phyloP scores from a whole-genome alignment of 1,139 yeast species.

The Debaryomycetaceae sp. region DNA sequence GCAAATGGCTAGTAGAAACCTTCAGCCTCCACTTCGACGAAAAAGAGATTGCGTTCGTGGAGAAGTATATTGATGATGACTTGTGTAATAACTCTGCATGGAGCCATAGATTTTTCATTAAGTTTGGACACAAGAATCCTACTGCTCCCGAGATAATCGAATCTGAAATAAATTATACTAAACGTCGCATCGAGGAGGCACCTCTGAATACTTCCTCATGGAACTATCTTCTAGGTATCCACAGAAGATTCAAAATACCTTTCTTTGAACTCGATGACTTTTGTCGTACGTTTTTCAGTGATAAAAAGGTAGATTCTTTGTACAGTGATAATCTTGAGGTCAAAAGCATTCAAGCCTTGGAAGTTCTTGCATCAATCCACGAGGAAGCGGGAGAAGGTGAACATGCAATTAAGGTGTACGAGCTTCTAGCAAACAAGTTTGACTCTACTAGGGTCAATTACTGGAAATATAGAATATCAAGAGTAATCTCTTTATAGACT shows the following conservation, averaged over 20 bases:
- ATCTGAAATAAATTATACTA: slow-evolving; percentile 38
- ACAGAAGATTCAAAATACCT: slow-evolving; percentile 28
- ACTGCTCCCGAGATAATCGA: slow-evolving; percentile 17
- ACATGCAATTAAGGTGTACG: slow-evolving; percentile 43
- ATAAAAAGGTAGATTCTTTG: slow-evolving; percentile 12
- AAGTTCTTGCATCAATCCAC: slow-evolving; percentile 55
- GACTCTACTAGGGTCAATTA: slow-evolving; percentile 69
- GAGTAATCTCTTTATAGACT: neutral
- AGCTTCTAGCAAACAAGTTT: slow-evolving; percentile 44
- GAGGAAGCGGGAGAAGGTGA: slow-evolving; percentile 19
- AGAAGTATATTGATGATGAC: slow-evolving; percentile 54
- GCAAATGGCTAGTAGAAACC: slow-evolving; percentile 70
- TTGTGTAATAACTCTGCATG: slow-evolving; percentile 91
- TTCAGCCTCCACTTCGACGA: slow-evolving; percentile 43
- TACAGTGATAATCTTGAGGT: slow-evolving; percentile 18
- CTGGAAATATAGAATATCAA: slow-evolving; percentile 45
- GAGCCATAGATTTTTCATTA: slow-evolving; percentile 75
- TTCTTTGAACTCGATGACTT: slow-evolving; percentile 40
- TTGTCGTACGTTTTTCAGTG: slow-evolving; percentile 36
- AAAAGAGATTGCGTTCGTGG: slow-evolving; percentile 53
- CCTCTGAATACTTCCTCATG: slow-evolving; percentile 89
- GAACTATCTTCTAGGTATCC: slow-evolving; percentile 73
- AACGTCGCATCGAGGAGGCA: slow-evolving; percentile 46
- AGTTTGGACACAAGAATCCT: slow-evolving; percentile 23
- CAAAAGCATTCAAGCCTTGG: slow-evolving; percentile 64